Conservation (phyloP, 805 yeast genomes). For the Wickerhamomyces pijperi region DNA sequence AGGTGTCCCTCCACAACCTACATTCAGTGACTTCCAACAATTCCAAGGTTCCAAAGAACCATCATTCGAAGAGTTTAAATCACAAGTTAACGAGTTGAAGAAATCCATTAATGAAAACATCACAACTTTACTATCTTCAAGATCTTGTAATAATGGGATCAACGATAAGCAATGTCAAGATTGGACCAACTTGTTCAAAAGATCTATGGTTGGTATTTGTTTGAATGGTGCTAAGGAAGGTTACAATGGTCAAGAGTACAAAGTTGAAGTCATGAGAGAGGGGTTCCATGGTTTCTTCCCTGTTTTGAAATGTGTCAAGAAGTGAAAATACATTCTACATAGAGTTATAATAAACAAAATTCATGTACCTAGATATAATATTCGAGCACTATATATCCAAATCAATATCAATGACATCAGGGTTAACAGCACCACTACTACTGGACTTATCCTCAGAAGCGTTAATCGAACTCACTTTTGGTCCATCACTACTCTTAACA, state of each 20-base stretch:
- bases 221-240: slow-evolving; percentile 7
- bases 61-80: slow-evolving; percentile 3
- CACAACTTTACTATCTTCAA: not conserved
- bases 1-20: slow-evolving; percentile 45
- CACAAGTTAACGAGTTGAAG: not conserved
- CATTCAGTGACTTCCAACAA: not conserved
- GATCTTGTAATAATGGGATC: slow-evolving; percentile 9
- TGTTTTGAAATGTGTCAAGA: slow-evolving; percentile 11
- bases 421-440: slow-evolving; percentile 24
- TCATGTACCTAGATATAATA: not conserved
- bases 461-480: slow-evolving; percentile 21
- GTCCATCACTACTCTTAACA: slow-evolving; percentile 29
- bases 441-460: slow-evolving; percentile 9
- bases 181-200: slow-evolving; percentile 20
- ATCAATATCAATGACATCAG: slow-evolving; percentile 54
- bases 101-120: not conserved
- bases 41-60: slow-evolving; percentile 1
- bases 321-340: not conserved
- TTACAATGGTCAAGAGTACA: slow-evolving; percentile 2
- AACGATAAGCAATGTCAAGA: slow-evolving; percentile 19
- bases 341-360: no score
- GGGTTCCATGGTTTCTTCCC: slow-evolving; percentile 40
- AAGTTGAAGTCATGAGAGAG: slow-evolving; percentile 19
- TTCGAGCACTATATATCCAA: slow-evolving; percentile 28
- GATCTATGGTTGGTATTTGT: slow-evolving; percentile 20